These are phyloP conservation scores for Eurotiales sp. DNA, from an alignment of 2,329 filamentous ascomycete genomes.

Conservation along the genomic window DNA sequence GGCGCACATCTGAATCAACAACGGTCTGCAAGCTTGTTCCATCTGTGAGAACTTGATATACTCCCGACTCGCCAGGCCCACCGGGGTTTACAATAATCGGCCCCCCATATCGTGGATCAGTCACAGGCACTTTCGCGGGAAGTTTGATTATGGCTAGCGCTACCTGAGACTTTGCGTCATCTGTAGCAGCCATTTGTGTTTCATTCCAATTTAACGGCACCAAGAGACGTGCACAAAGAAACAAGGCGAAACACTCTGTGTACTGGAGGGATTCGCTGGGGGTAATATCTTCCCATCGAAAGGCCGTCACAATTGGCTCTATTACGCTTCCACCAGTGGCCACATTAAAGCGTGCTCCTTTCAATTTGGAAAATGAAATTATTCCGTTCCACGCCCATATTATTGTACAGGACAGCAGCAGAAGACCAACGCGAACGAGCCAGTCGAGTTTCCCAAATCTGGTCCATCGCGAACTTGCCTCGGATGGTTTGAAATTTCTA, in stretches of 20 bases:
- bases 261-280: constrained; percentile 5
- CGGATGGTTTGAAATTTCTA: not conserved
- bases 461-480: not conserved
- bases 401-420: not conserved
- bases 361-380: not conserved
- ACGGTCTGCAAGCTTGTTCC: not conserved
- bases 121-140: constrained; percentile 5
- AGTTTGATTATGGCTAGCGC: constrained; percentile 6
- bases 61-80: constrained; percentile 1
- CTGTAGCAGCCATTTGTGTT: too few species aligned
- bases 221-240: not conserved
- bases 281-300: constrained; percentile 4
- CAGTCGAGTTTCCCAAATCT: not conserved
- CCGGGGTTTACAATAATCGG: constrained; percentile 8
- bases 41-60: constrained; percentile 6
- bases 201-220: constrained; percentile 7
- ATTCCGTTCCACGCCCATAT: too few species aligned
- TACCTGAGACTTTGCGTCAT: not conserved
- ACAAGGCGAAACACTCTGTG: not conserved
- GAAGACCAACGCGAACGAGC: not conserved
- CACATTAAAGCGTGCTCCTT: not conserved
- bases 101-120: constrained; percentile 4
- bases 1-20: not conserved
- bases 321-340: too few species aligned
- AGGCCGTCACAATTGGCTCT: too few species aligned